Percentiles rank a stretch among this genome's conserved stretches.
These are phyloP conservation scores for Pseudocercospora fuligena DNA, from an alignment of 2,329 filamentous ascomycete genomes.

Conservation along the genomic window DNA sequence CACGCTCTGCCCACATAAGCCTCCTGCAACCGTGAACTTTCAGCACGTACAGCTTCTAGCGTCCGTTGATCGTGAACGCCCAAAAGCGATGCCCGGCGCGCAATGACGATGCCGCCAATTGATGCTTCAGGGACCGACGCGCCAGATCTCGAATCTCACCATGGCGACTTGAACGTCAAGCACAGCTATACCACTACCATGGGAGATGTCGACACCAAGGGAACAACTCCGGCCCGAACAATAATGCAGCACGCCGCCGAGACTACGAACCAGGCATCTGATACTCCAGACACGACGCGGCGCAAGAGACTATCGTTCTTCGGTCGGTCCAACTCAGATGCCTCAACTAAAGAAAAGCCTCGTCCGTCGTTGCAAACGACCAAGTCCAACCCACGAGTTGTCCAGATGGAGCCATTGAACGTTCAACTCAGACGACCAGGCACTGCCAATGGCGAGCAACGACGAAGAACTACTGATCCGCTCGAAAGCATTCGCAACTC, in stretches of 20 bases:
- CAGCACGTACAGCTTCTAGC: conserved; percentile 12
- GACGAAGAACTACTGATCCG: conserved; percentile 31
- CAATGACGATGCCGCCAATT: conserved; percentile 23
- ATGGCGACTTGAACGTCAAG: conserved; percentile 5
- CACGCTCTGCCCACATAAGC: conserved; percentile 4
- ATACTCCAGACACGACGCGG: conserved; percentile 27
- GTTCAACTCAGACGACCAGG: conserved; percentile 23
- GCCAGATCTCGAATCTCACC: conserved; percentile 12
- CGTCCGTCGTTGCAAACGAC: conserved; percentile 22
- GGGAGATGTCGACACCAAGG: conserved; percentile 8
- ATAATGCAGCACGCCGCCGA: conserved; percentile 16
- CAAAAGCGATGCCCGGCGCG: conserved; percentile 20
- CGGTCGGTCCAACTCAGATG: conserved; percentile 31
- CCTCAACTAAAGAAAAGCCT: conserved; percentile 22
- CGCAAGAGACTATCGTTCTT: conserved; percentile 36
- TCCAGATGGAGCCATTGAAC: conserved; percentile 11
- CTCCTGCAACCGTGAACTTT: conserved; percentile 22
- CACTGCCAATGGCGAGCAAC: conserved; percentile 23
- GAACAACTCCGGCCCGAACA: conserved; percentile 19
- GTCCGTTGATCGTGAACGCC: conserved; percentile 22
- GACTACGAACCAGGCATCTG: conserved; percentile 17
- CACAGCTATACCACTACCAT: conserved; percentile 16
- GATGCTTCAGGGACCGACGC: conserved; percentile 2
- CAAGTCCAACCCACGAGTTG: conserved; percentile 12
- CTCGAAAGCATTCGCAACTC: conserved; percentile 35